Conservation (phyloP, 371 early-diverging fungal species). For the Circinella minor region DNA sequence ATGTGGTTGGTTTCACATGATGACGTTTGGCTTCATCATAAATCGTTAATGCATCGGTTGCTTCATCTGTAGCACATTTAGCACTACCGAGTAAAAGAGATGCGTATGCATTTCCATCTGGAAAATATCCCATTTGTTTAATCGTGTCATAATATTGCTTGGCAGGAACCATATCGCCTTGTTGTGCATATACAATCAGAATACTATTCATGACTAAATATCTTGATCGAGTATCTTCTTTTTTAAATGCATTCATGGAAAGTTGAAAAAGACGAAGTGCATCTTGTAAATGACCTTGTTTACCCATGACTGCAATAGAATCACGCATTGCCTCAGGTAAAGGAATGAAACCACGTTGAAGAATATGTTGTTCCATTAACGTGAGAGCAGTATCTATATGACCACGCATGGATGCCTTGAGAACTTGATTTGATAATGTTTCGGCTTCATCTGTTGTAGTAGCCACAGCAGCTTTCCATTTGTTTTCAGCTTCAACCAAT, state of each 20-base stretch:
- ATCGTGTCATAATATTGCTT: slow-evolving; percentile 61
- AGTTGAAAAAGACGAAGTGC: slow-evolving; percentile 36
- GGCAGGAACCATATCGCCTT: slow-evolving; percentile 58
- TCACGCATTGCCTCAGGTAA: slow-evolving; percentile 45
- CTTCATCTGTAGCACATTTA: slow-evolving; percentile 58
- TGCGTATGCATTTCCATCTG: slow-evolving; percentile 55
- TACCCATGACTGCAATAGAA: slow-evolving; percentile 47
- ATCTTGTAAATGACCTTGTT: slow-evolving; percentile 45
- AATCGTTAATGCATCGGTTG: slow-evolving; percentile 56
- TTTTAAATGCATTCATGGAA: slow-evolving; percentile 32
- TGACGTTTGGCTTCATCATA: slow-evolving; percentile 67
- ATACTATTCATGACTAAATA: slow-evolving; percentile 56
- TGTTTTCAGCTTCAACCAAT: slow-evolving; percentile 14
- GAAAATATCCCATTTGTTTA: slow-evolving; percentile 45
- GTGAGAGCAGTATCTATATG: slow-evolving; percentile 25
- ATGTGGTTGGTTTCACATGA: slow-evolving; percentile 63
- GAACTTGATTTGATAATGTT: slow-evolving; percentile 15
- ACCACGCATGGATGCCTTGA: slow-evolving; percentile 31
- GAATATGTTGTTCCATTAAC: slow-evolving; percentile 29
- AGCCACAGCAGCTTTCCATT: slow-evolving; percentile 19
- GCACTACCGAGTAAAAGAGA: slow-evolving; percentile 49
- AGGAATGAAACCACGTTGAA: slow-evolving; percentile 31
- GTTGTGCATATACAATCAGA: slow-evolving; percentile 61
- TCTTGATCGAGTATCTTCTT: slow-evolving; percentile 33
- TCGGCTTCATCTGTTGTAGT: not conserved